Conservation (phyloP, 129 eudicot genomes). For the Pseudognaphalium luteoalbum region DNA sequence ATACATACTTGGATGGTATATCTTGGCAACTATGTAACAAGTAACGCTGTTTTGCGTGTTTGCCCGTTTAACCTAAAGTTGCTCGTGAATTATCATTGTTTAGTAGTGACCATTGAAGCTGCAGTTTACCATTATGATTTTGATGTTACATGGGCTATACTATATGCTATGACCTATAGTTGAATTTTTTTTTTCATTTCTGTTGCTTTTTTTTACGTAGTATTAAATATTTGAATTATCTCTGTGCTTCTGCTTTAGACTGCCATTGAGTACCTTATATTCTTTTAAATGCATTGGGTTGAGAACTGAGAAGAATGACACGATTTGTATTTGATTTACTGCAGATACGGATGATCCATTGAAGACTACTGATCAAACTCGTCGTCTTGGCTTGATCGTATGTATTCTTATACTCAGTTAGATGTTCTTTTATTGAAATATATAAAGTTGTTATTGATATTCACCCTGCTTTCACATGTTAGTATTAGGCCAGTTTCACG, state of each 20-base stretch:
- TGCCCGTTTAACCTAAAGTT: background rate
- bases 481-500: background rate
- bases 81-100: background rate
- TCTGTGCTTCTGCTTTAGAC: background rate
- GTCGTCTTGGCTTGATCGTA: slow-evolving; percentile 95
- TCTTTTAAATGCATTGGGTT: background rate
- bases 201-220: background rate
- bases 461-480: background rate
- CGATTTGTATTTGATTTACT: slow-evolving; percentile 21
- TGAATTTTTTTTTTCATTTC: background rate
- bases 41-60: background rate
- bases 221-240: background rate
- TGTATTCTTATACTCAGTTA: slow-evolving; percentile 24
- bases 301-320: slow-evolving; percentile 22
- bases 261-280: background rate
- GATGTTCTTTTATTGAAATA: background rate
- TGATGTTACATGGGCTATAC: background rate
- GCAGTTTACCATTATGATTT: background rate
- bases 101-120: background rate
- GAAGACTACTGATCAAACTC: slow-evolving; percentile 92
- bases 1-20: background rate
- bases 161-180: background rate
- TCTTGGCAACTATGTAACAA: background rate
- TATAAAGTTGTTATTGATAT: background rate
- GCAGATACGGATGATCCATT: slow-evolving; percentile 96